These are phyloP conservation scores for Dactylella cylindrospora DNA, from an alignment of 2,329 filamentous ascomycete species.

Conservation along the genomic window DNA sequence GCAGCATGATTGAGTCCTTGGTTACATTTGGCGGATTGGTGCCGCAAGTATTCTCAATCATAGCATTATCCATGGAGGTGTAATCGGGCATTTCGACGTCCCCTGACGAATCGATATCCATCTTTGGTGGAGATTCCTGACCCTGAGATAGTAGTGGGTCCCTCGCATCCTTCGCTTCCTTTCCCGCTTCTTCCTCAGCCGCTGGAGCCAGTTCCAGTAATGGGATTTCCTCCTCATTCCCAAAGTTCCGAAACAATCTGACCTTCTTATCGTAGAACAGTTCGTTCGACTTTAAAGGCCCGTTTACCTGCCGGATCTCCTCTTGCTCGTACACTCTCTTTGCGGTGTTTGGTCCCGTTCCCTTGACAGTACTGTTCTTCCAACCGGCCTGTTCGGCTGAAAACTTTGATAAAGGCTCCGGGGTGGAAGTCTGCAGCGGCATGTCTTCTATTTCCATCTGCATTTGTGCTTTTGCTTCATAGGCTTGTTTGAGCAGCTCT, in stretches of 20 bases:
- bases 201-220: neutral
- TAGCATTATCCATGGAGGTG: no score
- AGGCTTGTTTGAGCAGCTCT: slow-evolving; percentile 3
- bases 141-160: no score
- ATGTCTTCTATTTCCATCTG: neutral
- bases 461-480: neutral
- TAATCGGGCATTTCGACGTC: no score
- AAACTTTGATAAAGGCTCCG: neutral
- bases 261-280: slow-evolving; percentile 11
- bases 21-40: no score
- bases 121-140: neutral
- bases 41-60: no score
- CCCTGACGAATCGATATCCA: neutral
- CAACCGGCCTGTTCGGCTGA: slow-evolving; percentile 8
- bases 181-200: neutral
- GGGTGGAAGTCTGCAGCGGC: slow-evolving; percentile 5
- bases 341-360: slow-evolving; percentile 1
- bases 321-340: slow-evolving; percentile 16
- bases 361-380: slow-evolving; percentile 2
- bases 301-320: slow-evolving; percentile 12
- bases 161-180: neutral
- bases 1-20: no score
- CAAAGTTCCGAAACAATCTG: slow-evolving; percentile 13
- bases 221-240: neutral
- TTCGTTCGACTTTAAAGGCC: neutral